Base-by-base conservation (phyloP, 2,329 filamentous ascomycete genomes). In the Claviceps monticola region DNA sequence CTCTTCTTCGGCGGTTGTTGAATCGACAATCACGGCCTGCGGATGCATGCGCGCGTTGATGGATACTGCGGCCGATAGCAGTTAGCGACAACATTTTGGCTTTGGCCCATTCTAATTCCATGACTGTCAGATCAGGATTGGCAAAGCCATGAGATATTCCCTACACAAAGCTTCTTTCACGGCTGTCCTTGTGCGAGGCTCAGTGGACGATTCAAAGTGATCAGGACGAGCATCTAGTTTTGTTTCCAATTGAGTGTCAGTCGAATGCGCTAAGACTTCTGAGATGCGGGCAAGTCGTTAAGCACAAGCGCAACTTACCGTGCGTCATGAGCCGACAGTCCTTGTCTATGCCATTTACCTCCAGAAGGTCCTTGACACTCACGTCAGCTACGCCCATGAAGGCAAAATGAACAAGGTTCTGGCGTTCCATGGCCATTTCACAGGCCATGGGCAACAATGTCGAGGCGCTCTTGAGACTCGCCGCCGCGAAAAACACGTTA, bases 391-490 rank as follows among this genome's bases (percentile, higher is more conserved):
- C 76, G 48, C 89, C 84, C 69, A 94, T 76, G 4, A 97, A 68
- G 0, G 80, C 84, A 62, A 95, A 84, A 64, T 97, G 91, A 8
- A 96, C 88, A 56, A 81, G 76, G 61, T 81, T 95, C 53, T 77
- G 73, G 52, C 78, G 74, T 65, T 82, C 76, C 21, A 66, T 66
- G 6, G 82, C 83, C 90, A 96, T 96, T 59, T 87, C 79, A 66
- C 93, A 97, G 5, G 90, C 88, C 62, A 95, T 73, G 0, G 89
- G 88, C 36, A 95, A 70, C 50, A 96, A 65, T 36, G 78, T 76
- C 0, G 86, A 77, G 16, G 82, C 80, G 62, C 87, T 93, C 64
- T 78, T 78, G 49, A 94, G 68, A 55, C 76, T 89, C 0, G 86
- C 83, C 3, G 86, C 82, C 4, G 83, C 84, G 63, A 95, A 95